Evolutionary conservation across 2,329 filamentous ascomycete genomes (phyloP).

Genomic region (Stachybotrys chlorohalonatus): DNA sequence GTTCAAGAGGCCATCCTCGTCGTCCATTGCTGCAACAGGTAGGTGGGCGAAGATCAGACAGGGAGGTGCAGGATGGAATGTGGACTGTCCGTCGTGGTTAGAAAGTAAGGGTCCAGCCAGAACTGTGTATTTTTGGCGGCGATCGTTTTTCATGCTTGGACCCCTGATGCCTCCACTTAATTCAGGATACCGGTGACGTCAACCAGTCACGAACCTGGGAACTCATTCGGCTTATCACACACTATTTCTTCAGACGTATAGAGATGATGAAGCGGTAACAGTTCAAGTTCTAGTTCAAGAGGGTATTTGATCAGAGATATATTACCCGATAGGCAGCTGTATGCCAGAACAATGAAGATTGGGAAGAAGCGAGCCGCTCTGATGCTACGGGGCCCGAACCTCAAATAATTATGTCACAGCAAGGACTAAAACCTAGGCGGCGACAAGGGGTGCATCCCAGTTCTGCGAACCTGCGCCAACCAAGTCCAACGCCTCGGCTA

Average conservation of each 20-base stretch:
- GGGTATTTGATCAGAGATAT: too few relatives aligned
- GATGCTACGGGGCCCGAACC: neutral
- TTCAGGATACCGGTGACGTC: too few relatives aligned
- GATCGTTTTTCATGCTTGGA: neutral
- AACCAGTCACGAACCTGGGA: too few relatives aligned
- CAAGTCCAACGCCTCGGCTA: neutral
- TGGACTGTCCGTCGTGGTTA: neutral
- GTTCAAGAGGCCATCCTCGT: conserved; percentile 17
- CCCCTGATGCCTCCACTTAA: too few relatives aligned
- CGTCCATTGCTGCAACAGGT: conserved; percentile 14
- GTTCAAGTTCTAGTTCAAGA: too few relatives aligned
- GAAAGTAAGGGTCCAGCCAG: neutral
- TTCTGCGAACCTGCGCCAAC: neutral
- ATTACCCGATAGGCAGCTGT: too few relatives aligned
- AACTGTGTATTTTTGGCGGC: neutral
- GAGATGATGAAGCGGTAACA: too few relatives aligned
- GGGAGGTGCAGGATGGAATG: too few relatives aligned
- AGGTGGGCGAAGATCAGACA: neutral
- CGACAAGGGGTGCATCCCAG: neutral
- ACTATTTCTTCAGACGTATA: too few relatives aligned
- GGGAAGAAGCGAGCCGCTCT: neutral
- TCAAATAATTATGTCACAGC: neutral
- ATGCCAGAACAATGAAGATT: too few relatives aligned
- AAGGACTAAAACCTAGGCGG: neutral
- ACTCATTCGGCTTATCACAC: too few relatives aligned